These are phyloP conservation scores for Blastocystis sp. DNA, from an alignment of 352 stramenopile genomes.

Conservation along the genomic window DNA sequence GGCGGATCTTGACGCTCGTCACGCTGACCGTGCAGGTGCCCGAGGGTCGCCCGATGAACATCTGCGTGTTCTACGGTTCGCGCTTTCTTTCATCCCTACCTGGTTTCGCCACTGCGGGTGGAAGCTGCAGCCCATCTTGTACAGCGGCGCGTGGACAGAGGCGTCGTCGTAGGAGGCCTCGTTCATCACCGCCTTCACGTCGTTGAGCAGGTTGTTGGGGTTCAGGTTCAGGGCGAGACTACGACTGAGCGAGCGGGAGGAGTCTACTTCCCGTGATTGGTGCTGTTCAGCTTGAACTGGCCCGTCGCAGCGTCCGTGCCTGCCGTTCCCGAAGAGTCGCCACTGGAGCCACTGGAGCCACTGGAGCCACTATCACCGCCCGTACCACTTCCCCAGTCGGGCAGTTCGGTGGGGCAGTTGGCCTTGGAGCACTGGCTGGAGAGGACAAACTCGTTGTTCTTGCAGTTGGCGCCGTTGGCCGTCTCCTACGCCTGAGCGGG, in stretches of 20 bases:
- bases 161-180: constrained; percentile 36
- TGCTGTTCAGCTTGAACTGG: constrained; percentile 4
- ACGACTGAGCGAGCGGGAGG: background rate
- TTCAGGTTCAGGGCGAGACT: constrained; percentile 50
- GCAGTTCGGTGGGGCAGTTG: constrained; percentile 35
- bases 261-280: constrained; percentile 46
- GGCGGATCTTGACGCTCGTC: constrained; percentile 47
- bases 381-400: constrained; percentile 49
- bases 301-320: constrained; percentile 6
- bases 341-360: no score
- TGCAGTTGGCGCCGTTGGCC: constrained; percentile 44
- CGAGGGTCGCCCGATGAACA: constrained; percentile 46
- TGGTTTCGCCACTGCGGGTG: constrained; percentile 52
- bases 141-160: background rate
- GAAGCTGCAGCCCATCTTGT: constrained; percentile 57
- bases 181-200: constrained; percentile 12
- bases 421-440: constrained; percentile 1
- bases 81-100: no score
- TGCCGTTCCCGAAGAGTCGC: background rate
- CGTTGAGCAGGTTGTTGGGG: background rate
- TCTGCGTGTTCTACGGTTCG: constrained; percentile 30
- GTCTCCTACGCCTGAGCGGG: background rate
- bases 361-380: constrained; percentile 7
- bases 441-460: constrained; percentile 33
- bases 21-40: constrained; percentile 30